Base-by-base conservation (phyloP, 2,329 filamentous ascomycete species). In the Cercospora sp. region DNA sequence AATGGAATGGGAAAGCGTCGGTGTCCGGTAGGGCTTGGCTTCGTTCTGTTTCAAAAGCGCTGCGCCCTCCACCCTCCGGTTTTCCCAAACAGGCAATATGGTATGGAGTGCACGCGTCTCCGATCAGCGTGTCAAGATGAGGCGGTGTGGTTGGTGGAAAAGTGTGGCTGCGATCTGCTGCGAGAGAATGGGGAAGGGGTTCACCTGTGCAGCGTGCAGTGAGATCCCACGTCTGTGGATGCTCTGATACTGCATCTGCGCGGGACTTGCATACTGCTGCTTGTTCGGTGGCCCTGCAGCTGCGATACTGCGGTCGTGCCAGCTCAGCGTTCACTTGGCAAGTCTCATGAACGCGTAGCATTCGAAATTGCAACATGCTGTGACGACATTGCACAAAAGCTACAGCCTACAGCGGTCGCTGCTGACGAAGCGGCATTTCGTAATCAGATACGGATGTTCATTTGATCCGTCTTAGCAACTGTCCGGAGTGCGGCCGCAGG, bases 111-210 rank as follows among this genome's bases (percentile, higher is more conserved):
- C 18, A 23, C 45, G 45, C 45, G 20, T 23, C 10, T 58, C 23
- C 16, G 30, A 18, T 30, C 16, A 18, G 53, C 53, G 53, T 58
- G 53, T 58, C 53, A 31, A 5, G 53, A n/a, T 26, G 53, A 58
- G 53, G 53, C 53, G 53, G 53, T 58, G 53, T 58, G 53, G 53
- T 58, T 58, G 53, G 53, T 58, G 53, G 53, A 31, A 58, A 23
- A 13, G 45, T 23, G 10, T 23, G 45, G 45, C 18, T 51, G 18
- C 45, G 20, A 51, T 23, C 10, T 23, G 45, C 18, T 51, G 18
- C 18, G 18, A 23, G 42, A 23, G n/a, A 23, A 48, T 48, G 42
- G 42, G 42, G n/a, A 23, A 23, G 20, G 42, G 18, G n/a, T 48
- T 48, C 42, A 48, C 42, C 42, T 48, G 53, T 31, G 53, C 20